Base-by-base conservation (phyloP, 176 grass and related monocot genomes). In the Paspalum notatum region DNA sequence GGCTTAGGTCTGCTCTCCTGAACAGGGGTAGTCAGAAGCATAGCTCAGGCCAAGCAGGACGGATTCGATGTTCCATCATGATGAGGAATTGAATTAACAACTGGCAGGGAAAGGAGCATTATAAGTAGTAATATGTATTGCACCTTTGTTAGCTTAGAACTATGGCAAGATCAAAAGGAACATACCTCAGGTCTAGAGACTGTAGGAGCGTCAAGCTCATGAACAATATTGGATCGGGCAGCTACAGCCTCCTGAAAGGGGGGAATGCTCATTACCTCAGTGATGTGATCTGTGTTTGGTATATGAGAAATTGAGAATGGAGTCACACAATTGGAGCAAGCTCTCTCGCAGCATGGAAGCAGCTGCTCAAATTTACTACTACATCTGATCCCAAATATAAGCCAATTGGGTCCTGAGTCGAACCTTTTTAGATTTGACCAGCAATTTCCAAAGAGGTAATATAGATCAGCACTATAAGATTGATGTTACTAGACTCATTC, bases 211-310 rank as follows among this genome's bases (percentile, higher is more conserved):
- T 95, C 96, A 37, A 88, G 54, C 84, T 99, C 96, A 65, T 52
- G 86, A 49, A 88, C 80, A 72, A 90, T 71, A 44, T 81, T 93
- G 66, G 93, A 89, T 70, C 62, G 90, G 62, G 96, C 86, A 75
- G 89, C 84, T 58, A 99, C 76, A 55, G 93, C 93, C 80, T 99
- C 96, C 96, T 95, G 66, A 79, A 89, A 88, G 62, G 49, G 49
- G 15, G 85, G 75, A 75, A 39, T 68, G 78, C 71, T 39, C 18
- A 67, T 61, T 78, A 61, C 17, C 21, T 51, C 62, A 68, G 75
- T 37, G 57, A 57, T 85, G 27, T 41, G 16, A 63, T 8, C 58
- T 20, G 21, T 49, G 22, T 37, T 27, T 64, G 39, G 44, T 32
- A 46, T 13, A 75, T 69, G 54, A 80, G 12, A 56, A 21, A 8